Percentiles rank a stretch among this genome's conserved stretches.
Evolutionary conservation across 345 rosid genomes (phyloP).

Genomic region (Pelargonium nanum): DNA sequence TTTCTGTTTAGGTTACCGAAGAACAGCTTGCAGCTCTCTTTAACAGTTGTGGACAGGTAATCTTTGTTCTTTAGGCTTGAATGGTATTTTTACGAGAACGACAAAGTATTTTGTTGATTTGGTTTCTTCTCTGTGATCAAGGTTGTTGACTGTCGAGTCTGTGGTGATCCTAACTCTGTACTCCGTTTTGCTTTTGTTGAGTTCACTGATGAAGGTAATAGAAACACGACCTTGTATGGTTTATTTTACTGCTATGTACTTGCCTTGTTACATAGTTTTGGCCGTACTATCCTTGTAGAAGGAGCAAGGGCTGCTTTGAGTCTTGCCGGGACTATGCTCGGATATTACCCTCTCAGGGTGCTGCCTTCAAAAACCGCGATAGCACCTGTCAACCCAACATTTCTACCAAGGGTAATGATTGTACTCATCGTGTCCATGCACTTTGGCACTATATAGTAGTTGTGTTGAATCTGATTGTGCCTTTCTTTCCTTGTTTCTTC

Average conservation of each 20-base stretch:
- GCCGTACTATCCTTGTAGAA: slow-evolving; percentile 38
- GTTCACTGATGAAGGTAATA: slow-evolving; percentile 88
- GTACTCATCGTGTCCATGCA: background rate
- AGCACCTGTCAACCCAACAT: slow-evolving; percentile 98
- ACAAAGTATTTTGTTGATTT: slow-evolving; percentile 2
- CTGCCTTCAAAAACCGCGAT: slow-evolving; percentile 98
- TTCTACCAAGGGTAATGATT: slow-evolving; percentile 74
- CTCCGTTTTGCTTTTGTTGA: slow-evolving; percentile 96
- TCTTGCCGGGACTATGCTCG: slow-evolving; percentile 85
- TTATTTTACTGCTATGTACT: background rate
- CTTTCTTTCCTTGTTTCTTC: slow-evolving; percentile 4
- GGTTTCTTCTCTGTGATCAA: slow-evolving; percentile 8
- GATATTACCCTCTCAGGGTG: slow-evolving; percentile 84
- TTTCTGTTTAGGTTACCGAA: slow-evolving; percentile 56
- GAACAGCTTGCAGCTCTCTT: slow-evolving; percentile 90
- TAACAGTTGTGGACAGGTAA: slow-evolving; percentile 67
- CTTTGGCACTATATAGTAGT: background rate
- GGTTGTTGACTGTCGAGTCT: slow-evolving; percentile 90
- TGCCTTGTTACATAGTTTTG: slow-evolving; percentile 7
- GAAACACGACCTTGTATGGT: slow-evolving; percentile 8
- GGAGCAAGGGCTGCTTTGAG: slow-evolving; percentile 80
- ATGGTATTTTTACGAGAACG: background rate
- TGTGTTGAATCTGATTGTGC: slow-evolving; percentile 4
- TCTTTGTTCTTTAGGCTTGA: slow-evolving; percentile 6
- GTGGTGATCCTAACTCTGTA: slow-evolving; percentile 86